phyloP scores from a whole-genome alignment of 75 land plant species.

The Pseudotsuga menziesii region DNA sequence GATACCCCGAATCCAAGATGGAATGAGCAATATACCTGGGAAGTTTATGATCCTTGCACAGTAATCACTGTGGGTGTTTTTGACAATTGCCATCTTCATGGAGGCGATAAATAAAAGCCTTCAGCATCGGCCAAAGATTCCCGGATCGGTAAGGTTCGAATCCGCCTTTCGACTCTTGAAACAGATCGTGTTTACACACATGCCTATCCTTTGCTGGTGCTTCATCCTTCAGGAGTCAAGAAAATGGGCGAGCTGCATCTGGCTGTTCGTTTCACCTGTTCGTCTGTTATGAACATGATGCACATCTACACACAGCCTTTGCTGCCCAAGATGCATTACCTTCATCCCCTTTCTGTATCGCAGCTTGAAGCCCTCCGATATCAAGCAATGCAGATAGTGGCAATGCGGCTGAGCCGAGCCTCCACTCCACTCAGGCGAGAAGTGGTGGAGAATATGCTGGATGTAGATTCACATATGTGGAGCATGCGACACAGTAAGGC shows the following conservation, averaged over 20 bases:
- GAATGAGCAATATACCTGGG: constrained; percentile 31
- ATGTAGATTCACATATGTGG: constrained; percentile 59
- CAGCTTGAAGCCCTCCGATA: constrained; percentile 41
- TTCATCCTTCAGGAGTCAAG: constrained; percentile 60
- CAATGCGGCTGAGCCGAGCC: constrained; percentile 34
- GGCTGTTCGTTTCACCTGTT: constrained; percentile 56
- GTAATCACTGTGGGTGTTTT: constrained; percentile 39
- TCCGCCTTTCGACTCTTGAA: constrained; percentile 73
- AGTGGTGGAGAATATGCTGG: constrained; percentile 59
- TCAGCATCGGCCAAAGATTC: constrained; percentile 24
- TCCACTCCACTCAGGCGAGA: constrained; percentile 57
- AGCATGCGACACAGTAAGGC: constrained; percentile 61
- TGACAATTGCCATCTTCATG: constrained; percentile 7
- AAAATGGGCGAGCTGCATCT: constrained; percentile 70
- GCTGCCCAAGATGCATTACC: constrained; percentile 65
- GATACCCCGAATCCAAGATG: constrained; percentile 17
- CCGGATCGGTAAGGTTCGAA: constrained; percentile 65
- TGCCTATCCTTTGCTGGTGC: constrained; percentile 60
- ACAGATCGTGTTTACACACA: constrained; percentile 68
- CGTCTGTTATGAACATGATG: constrained; percentile 42
- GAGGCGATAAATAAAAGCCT: neutral
- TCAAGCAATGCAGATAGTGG: constrained; percentile 35
- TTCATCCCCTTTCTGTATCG: constrained; percentile 42
- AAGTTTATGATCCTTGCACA: constrained; percentile 33
- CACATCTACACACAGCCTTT: constrained; percentile 35